These are phyloP conservation scores for Picochlorum costavermella DNA, from an alignment of 139 green algal genomes.

Conservation along the genomic window DNA sequence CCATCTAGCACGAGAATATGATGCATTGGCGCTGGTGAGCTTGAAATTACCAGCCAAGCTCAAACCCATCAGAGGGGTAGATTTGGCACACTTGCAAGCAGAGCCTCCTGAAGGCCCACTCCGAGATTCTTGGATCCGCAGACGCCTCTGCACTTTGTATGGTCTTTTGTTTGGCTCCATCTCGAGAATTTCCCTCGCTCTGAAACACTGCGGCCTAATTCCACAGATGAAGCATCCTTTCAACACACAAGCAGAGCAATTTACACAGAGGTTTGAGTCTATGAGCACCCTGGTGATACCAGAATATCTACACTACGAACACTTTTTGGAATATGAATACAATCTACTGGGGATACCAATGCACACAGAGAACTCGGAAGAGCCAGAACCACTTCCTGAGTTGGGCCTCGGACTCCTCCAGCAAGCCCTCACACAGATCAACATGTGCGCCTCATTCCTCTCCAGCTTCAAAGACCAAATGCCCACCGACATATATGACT, in stretches of 20 bases:
- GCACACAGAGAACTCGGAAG: no score
- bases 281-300: slow-evolving; percentile 4
- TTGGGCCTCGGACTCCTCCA: no score
- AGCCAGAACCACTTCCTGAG: no score
- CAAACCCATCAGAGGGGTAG: not conserved
- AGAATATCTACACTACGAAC: not conserved
- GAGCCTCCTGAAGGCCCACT: not conserved
- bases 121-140: not conserved
- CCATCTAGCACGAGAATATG: not conserved
- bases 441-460: no score
- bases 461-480: no score
- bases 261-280: slow-evolving; percentile 51
- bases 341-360: no score
- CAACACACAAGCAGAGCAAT: slow-evolving; percentile 49
- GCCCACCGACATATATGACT: no score
- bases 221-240: slow-evolving; percentile 21
- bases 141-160: not conserved
- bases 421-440: no score
- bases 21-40: not conserved
- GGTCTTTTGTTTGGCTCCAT: slow-evolving; percentile 36
- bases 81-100: not conserved
- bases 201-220: slow-evolving; percentile 21
- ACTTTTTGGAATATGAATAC: no score
- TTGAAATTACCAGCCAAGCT: not conserved
- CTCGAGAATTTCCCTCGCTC: slow-evolving; percentile 29